Percentiles rank a stretch among this genome's conserved stretches.
These are phyloP conservation scores for Abelmoschus esculentus DNA, from an alignment of 345 rosid species.

Conservation along the genomic window DNA sequence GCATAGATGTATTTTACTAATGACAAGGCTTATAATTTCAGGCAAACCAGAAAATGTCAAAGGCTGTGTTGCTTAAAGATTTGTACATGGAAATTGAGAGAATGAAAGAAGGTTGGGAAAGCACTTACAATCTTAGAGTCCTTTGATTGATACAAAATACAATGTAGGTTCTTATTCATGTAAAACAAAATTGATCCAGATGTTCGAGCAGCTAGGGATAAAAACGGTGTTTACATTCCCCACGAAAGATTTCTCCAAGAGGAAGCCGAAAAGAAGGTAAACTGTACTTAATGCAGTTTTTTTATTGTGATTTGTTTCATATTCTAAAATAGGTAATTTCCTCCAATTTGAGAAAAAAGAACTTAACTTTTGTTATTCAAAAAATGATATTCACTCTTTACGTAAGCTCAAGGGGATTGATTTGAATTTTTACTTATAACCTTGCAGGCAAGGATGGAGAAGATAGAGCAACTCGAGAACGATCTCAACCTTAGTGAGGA, in stretches of 20 bases:
- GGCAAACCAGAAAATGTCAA: conserved; percentile 94
- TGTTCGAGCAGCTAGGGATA: conserved; percentile 88
- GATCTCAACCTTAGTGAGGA: conserved; percentile 47
- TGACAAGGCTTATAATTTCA: conserved; percentile 23
- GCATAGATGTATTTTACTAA: conserved; percentile 5
- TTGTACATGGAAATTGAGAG: conserved; percentile 32
- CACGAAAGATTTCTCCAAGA: conserved; percentile 76
- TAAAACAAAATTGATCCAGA: conserved; percentile 37
- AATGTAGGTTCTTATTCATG: background rate
- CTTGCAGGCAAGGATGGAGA: conserved; percentile 60
- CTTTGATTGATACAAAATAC: background rate
- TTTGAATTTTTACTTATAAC: background rate
- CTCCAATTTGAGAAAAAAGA: too few relatives aligned
- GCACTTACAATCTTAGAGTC: background rate
- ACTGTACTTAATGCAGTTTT: background rate
- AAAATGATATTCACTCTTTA: background rate
- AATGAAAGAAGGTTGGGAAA: conserved; percentile 75
- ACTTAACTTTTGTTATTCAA: background rate
- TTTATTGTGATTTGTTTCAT: background rate
- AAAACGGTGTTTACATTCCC: conserved; percentile 79
- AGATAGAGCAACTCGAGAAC: conserved; percentile 72
- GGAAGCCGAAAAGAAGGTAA: conserved; percentile 91
- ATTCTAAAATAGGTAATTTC: too few relatives aligned
- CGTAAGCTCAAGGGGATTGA: conserved; percentile 2
- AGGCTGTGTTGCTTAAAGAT: conserved; percentile 46